Conservation (phyloP, 2,329 filamentous ascomycete genomes). For the Diaporthe citriasiana region DNA sequence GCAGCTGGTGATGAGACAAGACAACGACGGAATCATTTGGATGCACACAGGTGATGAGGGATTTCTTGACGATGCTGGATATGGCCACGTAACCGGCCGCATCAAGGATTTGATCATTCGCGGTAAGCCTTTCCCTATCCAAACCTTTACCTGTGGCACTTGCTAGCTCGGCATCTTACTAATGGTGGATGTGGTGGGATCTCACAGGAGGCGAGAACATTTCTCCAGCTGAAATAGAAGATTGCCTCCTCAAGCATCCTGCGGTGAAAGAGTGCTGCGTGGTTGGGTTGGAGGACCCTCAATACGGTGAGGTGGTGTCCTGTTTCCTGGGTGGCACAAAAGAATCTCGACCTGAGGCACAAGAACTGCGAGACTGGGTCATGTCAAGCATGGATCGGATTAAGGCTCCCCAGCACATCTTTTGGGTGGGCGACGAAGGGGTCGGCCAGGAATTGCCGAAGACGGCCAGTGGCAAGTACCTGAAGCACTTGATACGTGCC, state of each 20-base stretch:
- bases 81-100: slow-evolving; percentile 71
- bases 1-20: slow-evolving; percentile 46
- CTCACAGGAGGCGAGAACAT: neutral
- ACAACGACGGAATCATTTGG: slow-evolving; percentile 62
- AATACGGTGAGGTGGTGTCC: neutral
- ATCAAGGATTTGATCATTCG: slow-evolving; percentile 62
- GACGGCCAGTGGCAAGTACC: neutral
- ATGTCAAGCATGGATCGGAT: neutral
- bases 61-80: slow-evolving; percentile 60
- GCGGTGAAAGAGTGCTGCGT: neutral
- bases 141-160: no score
- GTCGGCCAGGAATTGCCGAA: neutral
- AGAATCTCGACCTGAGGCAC: neutral
- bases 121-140: neutral
- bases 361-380: neutral
- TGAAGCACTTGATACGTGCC: neutral
- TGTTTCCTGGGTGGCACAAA: neutral
- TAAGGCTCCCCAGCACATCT: neutral
- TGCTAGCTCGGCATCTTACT: no score
- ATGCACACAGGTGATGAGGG: slow-evolving; percentile 69
- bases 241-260: neutral
- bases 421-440: neutral
- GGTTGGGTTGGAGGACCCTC: neutral
- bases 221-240: neutral
- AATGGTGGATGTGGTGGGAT: neutral